A percentile compares a stretch with the other conserved stretches of the same genome.
Evolutionary conservation across 148 eudicot genomes (phyloP).

Genomic region (Euryodendron excelsum): DNA sequence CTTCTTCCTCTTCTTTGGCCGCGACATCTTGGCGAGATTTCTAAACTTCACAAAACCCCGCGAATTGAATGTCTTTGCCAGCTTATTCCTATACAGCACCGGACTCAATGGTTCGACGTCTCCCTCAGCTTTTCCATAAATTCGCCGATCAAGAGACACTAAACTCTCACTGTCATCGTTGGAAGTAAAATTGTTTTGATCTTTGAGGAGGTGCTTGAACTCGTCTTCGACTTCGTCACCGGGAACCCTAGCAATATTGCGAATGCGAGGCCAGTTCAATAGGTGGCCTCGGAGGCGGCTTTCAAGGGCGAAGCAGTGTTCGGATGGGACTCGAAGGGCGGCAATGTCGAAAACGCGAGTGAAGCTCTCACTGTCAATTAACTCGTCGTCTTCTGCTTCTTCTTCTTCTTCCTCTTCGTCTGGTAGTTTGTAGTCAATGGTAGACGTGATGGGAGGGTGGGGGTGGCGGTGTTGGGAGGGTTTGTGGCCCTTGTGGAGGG

Average conservation of each 20-base stretch:
- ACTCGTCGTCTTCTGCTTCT: slow-evolving; percentile 11
- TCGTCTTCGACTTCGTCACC: slow-evolving; percentile 75
- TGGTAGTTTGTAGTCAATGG: neutral
- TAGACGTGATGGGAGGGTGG: neutral
- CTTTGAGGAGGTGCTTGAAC: slow-evolving; percentile 12
- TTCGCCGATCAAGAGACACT: slow-evolving; percentile 48
- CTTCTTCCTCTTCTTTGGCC: slow-evolving; percentile 56
- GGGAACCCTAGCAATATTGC: slow-evolving; percentile 77
- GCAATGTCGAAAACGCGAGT: slow-evolving; percentile 57
- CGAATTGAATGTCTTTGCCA: slow-evolving; percentile 64
- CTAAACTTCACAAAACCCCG: slow-evolving; percentile 72
- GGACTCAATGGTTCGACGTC: slow-evolving; percentile 64
- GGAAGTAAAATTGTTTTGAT: slow-evolving; percentile 4
- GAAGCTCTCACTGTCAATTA: slow-evolving; percentile 52
- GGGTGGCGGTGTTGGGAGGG: slow-evolving; percentile 16
- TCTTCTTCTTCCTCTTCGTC: neutral
- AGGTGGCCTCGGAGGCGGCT: slow-evolving; percentile 80
- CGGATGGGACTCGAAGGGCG: slow-evolving; percentile 77
- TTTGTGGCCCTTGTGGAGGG: slow-evolving; percentile 63
- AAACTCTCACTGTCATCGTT: slow-evolving; percentile 31
- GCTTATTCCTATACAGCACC: slow-evolving; percentile 77
- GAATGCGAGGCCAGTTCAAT: slow-evolving; percentile 84
- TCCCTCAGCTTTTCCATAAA: slow-evolving; percentile 67
- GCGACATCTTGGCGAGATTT: slow-evolving; percentile 75
- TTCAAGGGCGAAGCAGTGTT: slow-evolving; percentile 63